Base-by-base conservation (phyloP, 2,329 filamentous ascomycete species). In the Calonectria pteridis region DNA sequence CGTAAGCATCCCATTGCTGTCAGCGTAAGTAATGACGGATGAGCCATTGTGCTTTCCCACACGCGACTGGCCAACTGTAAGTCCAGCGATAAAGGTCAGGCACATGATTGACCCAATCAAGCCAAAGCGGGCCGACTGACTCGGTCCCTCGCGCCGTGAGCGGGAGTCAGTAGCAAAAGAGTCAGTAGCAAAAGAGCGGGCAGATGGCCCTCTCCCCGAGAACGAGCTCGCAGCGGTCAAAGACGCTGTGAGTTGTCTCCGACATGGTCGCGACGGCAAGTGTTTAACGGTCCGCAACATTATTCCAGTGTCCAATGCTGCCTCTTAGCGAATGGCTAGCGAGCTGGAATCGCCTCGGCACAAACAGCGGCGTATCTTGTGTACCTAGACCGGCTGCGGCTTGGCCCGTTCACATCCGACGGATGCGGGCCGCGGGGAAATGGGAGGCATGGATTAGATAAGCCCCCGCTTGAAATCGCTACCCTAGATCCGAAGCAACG, bases 71-170 rank as follows among this genome's bases (percentile, higher is more conserved):
- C 69, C 69, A 29, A 71, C 31, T 3, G 40, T 29, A 23, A 50
- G 18, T 6, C 69, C 69, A 16, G 69, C 69, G 13, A 59, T 49
- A 67, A 71, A 71, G 3, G 49, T 43, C 26, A 64, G 10, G 14
- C 46, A 64, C 26, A 63, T 4, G n/a, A 49, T 46, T 16, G 46
- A 35, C 28, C 50, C 69, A 31, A 71, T 37, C 31, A 40, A 9
- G 23, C 69, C 50, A n/a, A 66, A 58, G 16, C 51, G 49, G 65
- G 65, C 10, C 37, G 51, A 33, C 7, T 31, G 50, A 7, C 18
- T 58, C 26, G 50, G 33, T n/a, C 16, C n/a, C 11, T 49, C 28
- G 14, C 28, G 26, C 20, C 7, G 50, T 6, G 28, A 18, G 29
- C 31, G 37, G 18, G 65, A 33, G 29, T 58, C 14, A 11, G 37